A percentile compares a stretch with the other conserved stretches of the same genome.
Evolutionary conservation across 345 rosid genomes (phyloP).

Genomic region (Nephelium lappaceum): DNA sequence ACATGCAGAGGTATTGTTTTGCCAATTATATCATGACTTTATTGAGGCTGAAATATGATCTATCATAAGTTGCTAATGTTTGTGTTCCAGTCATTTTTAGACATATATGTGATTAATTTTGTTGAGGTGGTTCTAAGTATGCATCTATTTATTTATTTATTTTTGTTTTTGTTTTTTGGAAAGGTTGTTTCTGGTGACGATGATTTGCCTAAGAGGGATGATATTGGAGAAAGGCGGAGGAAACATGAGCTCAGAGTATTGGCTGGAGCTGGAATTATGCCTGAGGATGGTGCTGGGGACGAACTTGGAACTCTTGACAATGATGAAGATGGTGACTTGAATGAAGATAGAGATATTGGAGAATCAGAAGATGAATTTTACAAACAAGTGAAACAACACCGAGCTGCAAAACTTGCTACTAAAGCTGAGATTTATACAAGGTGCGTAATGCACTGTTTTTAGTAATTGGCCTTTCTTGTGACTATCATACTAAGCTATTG

Average conservation of each 20-base stretch:
- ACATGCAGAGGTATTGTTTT: neutral
- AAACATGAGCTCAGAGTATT: conserved; percentile 81
- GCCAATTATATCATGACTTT: neutral
- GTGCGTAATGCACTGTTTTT: conserved; percentile 32
- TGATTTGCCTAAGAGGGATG: conserved; percentile 87
- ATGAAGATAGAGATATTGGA: conserved; percentile 28
- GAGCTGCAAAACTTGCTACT: conserved; percentile 63
- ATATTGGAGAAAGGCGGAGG: conserved; percentile 93
- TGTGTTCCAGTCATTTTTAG: neutral
- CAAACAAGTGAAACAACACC: conserved; percentile 51
- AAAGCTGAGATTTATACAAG: conserved; percentile 68
- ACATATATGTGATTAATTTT: neutral
- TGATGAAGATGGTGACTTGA: conserved; percentile 35
- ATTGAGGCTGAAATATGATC: neutral
- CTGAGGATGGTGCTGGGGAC: conserved; percentile 55
- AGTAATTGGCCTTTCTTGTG: neutral
- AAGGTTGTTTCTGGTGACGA: conserved; percentile 85
- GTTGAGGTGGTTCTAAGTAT: neutral
- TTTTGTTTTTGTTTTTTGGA: conserved; percentile 11
- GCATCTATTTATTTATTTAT: neutral
- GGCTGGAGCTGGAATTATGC: conserved; percentile 72
- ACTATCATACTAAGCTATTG: neutral
- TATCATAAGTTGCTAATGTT: neutral
- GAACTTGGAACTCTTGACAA: conserved; percentile 32
- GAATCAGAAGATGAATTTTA: conserved; percentile 72